These are phyloP conservation scores for Vanrija humicola DNA, from an alignment of 1,284 basidiomycete genomes.

Conservation along the genomic window DNA sequence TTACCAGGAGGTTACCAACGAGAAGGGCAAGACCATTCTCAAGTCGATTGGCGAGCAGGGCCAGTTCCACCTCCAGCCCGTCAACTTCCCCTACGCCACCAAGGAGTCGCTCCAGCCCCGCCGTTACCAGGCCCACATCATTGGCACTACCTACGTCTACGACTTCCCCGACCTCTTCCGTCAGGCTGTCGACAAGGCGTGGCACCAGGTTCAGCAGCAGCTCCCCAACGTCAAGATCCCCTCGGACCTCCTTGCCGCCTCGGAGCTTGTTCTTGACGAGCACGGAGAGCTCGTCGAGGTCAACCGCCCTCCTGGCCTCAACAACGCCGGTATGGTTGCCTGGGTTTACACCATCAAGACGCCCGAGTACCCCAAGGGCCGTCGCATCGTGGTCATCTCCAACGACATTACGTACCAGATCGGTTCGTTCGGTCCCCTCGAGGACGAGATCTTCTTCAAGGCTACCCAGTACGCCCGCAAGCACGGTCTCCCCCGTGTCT, in stretches of 20 bases:
- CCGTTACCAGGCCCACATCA: slow-evolving; percentile 97
- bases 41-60: slow-evolving; percentile 91
- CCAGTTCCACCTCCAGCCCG: slow-evolving; percentile 86
- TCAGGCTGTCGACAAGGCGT: slow-evolving; percentile 90
- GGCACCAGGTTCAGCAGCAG: slow-evolving; percentile 67
- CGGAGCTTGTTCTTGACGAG: slow-evolving; percentile 92
- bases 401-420: slow-evolving; percentile 99
- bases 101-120: slow-evolving; percentile 99
- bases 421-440: slow-evolving; percentile 92
- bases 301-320: slow-evolving; percentile 85
- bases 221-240: slow-evolving; percentile 69
- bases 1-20: slow-evolving; percentile 97
- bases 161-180: slow-evolving; percentile 99
- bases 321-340: slow-evolving; percentile 95
- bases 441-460: slow-evolving; percentile 95
- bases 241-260: slow-evolving; percentile 72
- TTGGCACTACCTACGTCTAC: slow-evolving; percentile 97
- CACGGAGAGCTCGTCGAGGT: slow-evolving; percentile 86
- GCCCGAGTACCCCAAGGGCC: slow-evolving; percentile 88
- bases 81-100: slow-evolving; percentile 87
- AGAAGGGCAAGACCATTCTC: slow-evolving; percentile 88
- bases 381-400: slow-evolving; percentile 82
- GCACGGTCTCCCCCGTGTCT: slow-evolving; percentile 85
- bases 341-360: slow-evolving; percentile 94
- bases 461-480: slow-evolving; percentile 90